Base-by-base conservation (phyloP, 805 yeast species). In the Nakazawaea populi region DNA sequence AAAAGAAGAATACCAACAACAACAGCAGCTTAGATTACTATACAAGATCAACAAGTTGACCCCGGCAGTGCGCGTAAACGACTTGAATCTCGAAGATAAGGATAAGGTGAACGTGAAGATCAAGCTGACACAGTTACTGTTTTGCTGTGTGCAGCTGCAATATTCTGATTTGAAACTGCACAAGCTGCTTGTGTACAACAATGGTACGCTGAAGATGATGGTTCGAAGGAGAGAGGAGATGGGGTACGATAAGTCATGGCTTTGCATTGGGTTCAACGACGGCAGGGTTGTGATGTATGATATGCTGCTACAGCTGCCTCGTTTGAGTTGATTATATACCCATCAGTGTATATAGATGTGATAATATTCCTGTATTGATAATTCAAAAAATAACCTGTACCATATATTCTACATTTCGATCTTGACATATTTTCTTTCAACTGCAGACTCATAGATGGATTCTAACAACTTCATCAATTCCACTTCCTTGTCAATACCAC, bases 181-280 rank as follows among this genome's bases (percentile, higher is more conserved):
- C 3, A 52, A 45, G 4, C 28, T 34, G 8, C 38, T 63, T 11
- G 41, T 44, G 1, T 63, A 56, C 42, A 55, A 58, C 32, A 66
- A 69, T 54, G 73, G 73, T 1, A 52, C 57, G 38, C 52, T 63
- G 18, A 69, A 69, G 46, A 65, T 64, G 54, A 58, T 69, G 5
- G 58, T 67, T 2, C 55, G 63, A 35, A 55, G 56, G 30, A 58
- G 69, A 32, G 61, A 65, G 7, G 67, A 66, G 46, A 44, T 48
- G 42, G 54, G 48, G 9, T 52, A 55, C 28, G 60, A 58, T 38
- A 49, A 54, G 9, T 52, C 57, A 24, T 64, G 67, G 68, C 49
- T 65, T 34, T 59, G 62, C 39, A 55, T 65, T 7, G 71, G 64
- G 3, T 67, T 58, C 42, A 63, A 65, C 47, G 70, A 67, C 50